These are phyloP conservation scores for Rutstroemia sp. DNA, from an alignment of 2,329 filamentous ascomycete species.

Conservation along the genomic window DNA sequence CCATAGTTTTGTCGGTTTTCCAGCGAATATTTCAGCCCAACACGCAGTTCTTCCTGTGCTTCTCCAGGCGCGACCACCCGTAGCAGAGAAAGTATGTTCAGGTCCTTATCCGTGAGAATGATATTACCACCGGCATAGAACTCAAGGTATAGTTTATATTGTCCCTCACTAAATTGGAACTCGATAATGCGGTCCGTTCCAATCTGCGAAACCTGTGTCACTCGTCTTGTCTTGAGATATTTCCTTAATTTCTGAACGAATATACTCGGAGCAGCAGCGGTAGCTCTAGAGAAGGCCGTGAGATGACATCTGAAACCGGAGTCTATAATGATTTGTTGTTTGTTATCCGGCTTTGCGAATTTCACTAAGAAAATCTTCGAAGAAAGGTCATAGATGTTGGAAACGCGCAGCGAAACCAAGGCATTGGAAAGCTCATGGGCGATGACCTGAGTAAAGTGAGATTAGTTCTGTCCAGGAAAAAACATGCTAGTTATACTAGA, in stretches of 20 bases:
- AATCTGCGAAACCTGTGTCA: constrained; percentile 76
- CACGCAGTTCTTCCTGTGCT: constrained; percentile 73
- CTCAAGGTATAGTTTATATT: constrained; percentile 81
- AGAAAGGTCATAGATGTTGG: constrained; percentile 94
- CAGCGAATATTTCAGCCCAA: constrained; percentile 72
- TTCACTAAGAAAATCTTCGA: constrained; percentile 94
- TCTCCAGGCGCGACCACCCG: constrained; percentile 74
- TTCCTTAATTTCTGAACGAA: constrained; percentile 86
- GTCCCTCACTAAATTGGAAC: constrained; percentile 85
- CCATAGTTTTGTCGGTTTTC: constrained; percentile 77
- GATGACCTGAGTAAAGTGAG: constrained; percentile 58
- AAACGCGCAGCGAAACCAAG: constrained; percentile 71
- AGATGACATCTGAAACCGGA: constrained; percentile 94
- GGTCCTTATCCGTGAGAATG: constrained; percentile 77
- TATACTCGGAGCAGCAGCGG: constrained; percentile 72
- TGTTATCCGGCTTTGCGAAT: constrained; percentile 81
- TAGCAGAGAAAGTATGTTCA: constrained; percentile 74
- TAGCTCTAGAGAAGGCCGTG: constrained; percentile 82
- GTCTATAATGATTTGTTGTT: constrained; percentile 87
- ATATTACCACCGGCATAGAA: constrained; percentile 97
- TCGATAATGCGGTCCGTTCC: constrained; percentile 92
- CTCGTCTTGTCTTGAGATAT: constrained; percentile 75
- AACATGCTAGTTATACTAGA: background rate
- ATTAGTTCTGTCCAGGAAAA: background rate
- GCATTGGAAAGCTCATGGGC: constrained; percentile 80